Conservation (phyloP, 2,329 filamentous ascomycete species). For the Pezicula rhizophila region DNA sequence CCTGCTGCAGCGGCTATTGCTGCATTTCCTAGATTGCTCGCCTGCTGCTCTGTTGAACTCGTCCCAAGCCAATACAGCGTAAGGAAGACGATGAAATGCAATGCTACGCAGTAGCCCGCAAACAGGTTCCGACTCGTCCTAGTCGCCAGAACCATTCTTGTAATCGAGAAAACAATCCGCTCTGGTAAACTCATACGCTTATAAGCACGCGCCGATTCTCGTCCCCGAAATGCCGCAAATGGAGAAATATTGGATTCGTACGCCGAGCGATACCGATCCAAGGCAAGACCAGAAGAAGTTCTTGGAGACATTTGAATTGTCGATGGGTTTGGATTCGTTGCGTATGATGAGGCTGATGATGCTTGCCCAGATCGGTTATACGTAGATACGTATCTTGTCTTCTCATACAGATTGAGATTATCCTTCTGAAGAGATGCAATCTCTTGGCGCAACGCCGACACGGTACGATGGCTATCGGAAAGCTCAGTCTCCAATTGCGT, state of each 20-base stretch:
- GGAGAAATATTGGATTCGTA: conserved; percentile 96
- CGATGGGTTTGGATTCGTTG: conserved; percentile 68
- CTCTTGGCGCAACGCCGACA: conserved; percentile 84
- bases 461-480: conserved; percentile 72
- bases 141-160: conserved; percentile 83
- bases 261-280: conserved; percentile 82
- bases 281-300: conserved; percentile 56
- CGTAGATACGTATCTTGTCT: conserved; percentile 90
- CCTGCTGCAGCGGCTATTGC: conserved; percentile 38
- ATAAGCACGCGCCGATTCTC: conserved; percentile 85
- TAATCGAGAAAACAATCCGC: conserved; percentile 82
- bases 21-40: conserved; percentile 26
- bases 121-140: conserved; percentile 90
- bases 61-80: conserved; percentile 81
- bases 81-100: conserved; percentile 83
- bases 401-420: conserved; percentile 93
- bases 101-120: conserved; percentile 79
- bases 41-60: conserved; percentile 51
- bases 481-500: conserved; percentile 84
- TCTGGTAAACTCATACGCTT: conserved; percentile 91
- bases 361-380: conserved; percentile 69
- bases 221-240: conserved; percentile 91
- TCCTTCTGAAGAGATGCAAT: conserved; percentile 90
- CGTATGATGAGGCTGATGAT: conserved; percentile 60
- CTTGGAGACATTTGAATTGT: conserved; percentile 57